These are phyloP conservation scores for Komagataella populi DNA, from an alignment of 805 yeast species.

Conservation along the genomic window DNA sequence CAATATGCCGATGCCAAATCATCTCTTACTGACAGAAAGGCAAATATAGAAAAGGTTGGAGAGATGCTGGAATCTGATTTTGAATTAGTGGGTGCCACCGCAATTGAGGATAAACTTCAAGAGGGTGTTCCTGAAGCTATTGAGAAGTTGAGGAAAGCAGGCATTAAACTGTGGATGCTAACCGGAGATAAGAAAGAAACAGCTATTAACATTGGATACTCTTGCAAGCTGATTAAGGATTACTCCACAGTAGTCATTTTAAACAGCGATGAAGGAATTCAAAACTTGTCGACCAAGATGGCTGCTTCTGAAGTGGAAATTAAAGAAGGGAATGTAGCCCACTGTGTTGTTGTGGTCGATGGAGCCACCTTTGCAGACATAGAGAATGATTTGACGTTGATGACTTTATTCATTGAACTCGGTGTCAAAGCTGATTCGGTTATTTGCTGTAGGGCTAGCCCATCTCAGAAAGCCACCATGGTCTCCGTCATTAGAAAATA, in stretches of 20 bases:
- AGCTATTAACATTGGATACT: conserved; percentile 92
- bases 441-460: conserved; percentile 92
- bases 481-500: conserved; percentile 69
- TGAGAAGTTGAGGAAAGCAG: conserved; percentile 84
- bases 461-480: conserved; percentile 90
- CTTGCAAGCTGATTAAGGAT: conserved; percentile 87
- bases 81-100: conserved; percentile 80
- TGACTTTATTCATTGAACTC: conserved; percentile 69
- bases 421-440: conserved; percentile 85
- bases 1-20: conserved; percentile 68
- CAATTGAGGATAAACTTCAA: conserved; percentile 93
- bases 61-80: conserved; percentile 56
- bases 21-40: conserved; percentile 52
- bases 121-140: conserved; percentile 95
- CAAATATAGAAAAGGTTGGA: conserved; percentile 60
- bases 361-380: conserved; percentile 73
- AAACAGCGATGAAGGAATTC: conserved; percentile 20
- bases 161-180: conserved; percentile 93
- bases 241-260: conserved; percentile 80
- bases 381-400: conserved; percentile 58
- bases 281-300: conserved; percentile 52
- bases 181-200: conserved; percentile 98
- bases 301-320: conserved; percentile 67
- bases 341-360: conserved; percentile 87
- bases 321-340: conserved; percentile 68